These are phyloP conservation scores for Neurospora sp. DNA, from an alignment of 495 filamentous ascomycete genomes.

Conservation along the genomic window DNA sequence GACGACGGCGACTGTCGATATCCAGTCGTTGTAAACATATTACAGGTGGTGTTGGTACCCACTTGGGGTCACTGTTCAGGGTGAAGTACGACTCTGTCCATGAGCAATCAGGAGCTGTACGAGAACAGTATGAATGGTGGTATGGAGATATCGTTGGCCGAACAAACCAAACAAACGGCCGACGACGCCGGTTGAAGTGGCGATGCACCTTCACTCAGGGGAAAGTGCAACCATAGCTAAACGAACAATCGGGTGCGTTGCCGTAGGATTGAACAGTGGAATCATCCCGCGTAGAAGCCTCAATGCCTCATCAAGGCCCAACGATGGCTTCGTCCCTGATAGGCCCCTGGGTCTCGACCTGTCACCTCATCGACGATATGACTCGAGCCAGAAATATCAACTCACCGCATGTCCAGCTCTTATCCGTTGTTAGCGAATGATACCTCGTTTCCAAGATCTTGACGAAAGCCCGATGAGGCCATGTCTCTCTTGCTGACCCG, in stretches of 20 bases:
- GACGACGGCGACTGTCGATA: not conserved
- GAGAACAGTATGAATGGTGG: not conserved
- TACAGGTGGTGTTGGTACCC: not conserved
- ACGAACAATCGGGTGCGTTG: not conserved
- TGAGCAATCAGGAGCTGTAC: not conserved
- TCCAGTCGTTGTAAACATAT: not conserved
- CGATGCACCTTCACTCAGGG: not conserved
- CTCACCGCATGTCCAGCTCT: not conserved
- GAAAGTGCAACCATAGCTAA: not conserved
- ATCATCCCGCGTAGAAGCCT: not conserved
- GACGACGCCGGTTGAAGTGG: not conserved
- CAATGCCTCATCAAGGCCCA: not conserved
- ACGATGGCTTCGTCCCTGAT: not conserved
- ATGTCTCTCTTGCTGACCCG: not conserved
- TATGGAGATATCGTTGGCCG: not conserved
- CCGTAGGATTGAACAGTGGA: not conserved
- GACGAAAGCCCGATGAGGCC: not conserved
- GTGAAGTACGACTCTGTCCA: not conserved
- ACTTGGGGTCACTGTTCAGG: not conserved
- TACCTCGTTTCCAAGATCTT: not conserved
- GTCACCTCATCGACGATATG: not conserved
- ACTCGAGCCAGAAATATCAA: not conserved
- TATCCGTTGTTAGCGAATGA: not conserved
- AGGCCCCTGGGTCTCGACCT: not conserved
- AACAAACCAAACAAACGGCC: not conserved